Percentiles rank a stretch among this genome's conserved stretches.
These are phyloP conservation scores for Linum tenue DNA, from an alignment of 345 rosid genomes.

Conservation along the genomic window DNA sequence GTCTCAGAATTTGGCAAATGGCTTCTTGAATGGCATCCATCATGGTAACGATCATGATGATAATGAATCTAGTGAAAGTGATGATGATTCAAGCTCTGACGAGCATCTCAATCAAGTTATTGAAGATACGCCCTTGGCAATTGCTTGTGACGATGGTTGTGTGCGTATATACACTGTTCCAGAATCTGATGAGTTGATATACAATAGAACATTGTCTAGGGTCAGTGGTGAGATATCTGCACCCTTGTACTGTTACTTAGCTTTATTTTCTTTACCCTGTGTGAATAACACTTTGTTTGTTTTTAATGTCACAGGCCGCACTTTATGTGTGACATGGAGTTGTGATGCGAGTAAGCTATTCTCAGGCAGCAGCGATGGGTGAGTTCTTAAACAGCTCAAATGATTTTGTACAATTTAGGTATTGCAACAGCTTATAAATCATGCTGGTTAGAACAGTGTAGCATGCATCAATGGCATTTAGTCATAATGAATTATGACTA, in stretches of 20 bases:
- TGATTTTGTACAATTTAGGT: background rate
- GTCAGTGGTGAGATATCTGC: constrained; percentile 79
- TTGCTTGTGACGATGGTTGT: constrained; percentile 86
- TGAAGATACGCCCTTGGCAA: constrained; percentile 44
- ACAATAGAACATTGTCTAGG: constrained; percentile 71
- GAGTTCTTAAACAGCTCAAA: constrained; percentile 19
- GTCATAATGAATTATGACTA: background rate
- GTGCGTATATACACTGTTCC: constrained; percentile 53
- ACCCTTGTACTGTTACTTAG: constrained; percentile 10
- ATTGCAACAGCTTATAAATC: background rate
- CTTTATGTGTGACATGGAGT: constrained; percentile 70
- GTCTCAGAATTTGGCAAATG: constrained; percentile 40
- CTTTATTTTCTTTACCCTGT: constrained; percentile 12
- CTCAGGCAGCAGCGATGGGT: constrained; percentile 95
- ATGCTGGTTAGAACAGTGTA: background rate
- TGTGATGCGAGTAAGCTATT: constrained; percentile 49
- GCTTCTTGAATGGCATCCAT: constrained; percentile 29
- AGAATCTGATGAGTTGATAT: constrained; percentile 44
- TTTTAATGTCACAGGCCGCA: constrained; percentile 48
- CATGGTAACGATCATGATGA: constrained; percentile 22
- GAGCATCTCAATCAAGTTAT: constrained; percentile 27
- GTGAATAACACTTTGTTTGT: constrained; percentile 7
- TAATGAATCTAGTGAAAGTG: constrained; percentile 47
- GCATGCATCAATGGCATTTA: background rate
- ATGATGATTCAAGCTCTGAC: constrained; percentile 42